Percentiles rank a stretch among this genome's conserved stretches.
Evolutionary conservation across 306 rosid species (phyloP).

Genomic region (Quercus engelmannii): DNA sequence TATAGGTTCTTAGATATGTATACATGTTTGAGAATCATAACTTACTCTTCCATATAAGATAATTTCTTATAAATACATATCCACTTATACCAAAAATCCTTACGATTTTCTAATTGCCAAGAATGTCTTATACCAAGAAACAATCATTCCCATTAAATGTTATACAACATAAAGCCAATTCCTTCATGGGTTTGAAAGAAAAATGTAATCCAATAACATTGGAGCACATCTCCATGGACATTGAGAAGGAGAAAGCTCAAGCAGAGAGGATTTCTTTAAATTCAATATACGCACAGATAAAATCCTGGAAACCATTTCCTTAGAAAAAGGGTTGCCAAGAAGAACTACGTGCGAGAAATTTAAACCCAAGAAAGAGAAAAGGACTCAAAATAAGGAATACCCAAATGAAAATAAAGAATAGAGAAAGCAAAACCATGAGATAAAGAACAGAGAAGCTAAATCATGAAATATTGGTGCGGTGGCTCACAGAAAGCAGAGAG

Average conservation of each 20-base stretch:
- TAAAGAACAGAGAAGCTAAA: too few species aligned
- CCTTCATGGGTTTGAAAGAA: neutral
- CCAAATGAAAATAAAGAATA: neutral
- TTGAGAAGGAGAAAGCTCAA: constrained; percentile 59
- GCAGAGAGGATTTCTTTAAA: constrained; percentile 60
- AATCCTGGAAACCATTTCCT: constrained; percentile 49
- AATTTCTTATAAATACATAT: neutral
- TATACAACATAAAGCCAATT: neutral
- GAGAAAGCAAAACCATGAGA: neutral
- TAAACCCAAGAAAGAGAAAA: neutral
- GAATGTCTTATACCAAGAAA: neutral
- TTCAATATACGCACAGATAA: constrained; percentile 67
- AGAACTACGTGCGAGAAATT: constrained; percentile 53
- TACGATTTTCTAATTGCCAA: neutral
- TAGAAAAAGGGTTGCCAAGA: constrained; percentile 43
- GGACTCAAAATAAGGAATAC: neutral
- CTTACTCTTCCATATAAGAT: neutral
- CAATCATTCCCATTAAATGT: neutral
- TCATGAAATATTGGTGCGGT: too few species aligned
- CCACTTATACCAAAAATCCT: neutral
- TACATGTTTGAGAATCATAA: neutral
- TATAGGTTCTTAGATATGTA: too few species aligned
- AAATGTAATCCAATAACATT: constrained; percentile 72
- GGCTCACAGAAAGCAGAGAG: neutral
- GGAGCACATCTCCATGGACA: constrained; percentile 65